Percentiles rank a stretch among this genome's conserved stretches.
These are phyloP conservation scores for Nannizziopsis arthrosporioides DNA, from an alignment of 2,329 filamentous ascomycete species.

Conservation along the genomic window DNA sequence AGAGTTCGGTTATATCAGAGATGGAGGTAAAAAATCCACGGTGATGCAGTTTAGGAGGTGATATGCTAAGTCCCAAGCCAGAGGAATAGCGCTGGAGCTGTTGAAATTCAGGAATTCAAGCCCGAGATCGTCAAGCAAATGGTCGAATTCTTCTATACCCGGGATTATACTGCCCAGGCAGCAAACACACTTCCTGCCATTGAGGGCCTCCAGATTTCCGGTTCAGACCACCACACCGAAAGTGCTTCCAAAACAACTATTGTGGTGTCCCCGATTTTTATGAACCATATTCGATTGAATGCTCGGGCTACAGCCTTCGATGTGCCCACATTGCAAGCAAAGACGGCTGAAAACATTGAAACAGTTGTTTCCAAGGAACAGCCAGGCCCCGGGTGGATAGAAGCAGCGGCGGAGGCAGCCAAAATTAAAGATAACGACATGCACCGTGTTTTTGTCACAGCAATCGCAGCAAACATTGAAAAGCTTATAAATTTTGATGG, in stretches of 20 bases:
- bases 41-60: too few species aligned
- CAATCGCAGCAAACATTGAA: not conserved
- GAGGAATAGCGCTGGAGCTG: too few species aligned
- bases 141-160: not conserved
- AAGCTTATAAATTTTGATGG: not conserved
- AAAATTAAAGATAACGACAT: slow-evolving; percentile 3
- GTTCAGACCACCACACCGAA: not conserved
- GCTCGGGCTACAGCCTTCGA: slow-evolving; percentile 14
- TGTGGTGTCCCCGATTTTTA: not conserved
- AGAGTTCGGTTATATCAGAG: too few species aligned
- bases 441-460: slow-evolving; percentile 1
- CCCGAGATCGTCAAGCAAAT: not conserved
- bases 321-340: slow-evolving; percentile 7
- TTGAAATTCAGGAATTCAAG: not conserved
- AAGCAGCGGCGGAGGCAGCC: not conserved
- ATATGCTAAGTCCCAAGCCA: too few species aligned
- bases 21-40: too few species aligned
- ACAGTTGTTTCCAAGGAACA: slow-evolving; percentile 1
- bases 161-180: not conserved
- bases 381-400: not conserved
- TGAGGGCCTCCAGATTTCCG: not conserved
- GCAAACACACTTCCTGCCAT: not conserved
- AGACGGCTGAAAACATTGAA: slow-evolving; percentile 7
- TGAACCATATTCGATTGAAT: slow-evolving; percentile 6
- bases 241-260: too few species aligned